Evolutionary conservation across 2,329 filamentous ascomycete species (phyloP).

Genomic region (Colletotrichum somersetense): DNA sequence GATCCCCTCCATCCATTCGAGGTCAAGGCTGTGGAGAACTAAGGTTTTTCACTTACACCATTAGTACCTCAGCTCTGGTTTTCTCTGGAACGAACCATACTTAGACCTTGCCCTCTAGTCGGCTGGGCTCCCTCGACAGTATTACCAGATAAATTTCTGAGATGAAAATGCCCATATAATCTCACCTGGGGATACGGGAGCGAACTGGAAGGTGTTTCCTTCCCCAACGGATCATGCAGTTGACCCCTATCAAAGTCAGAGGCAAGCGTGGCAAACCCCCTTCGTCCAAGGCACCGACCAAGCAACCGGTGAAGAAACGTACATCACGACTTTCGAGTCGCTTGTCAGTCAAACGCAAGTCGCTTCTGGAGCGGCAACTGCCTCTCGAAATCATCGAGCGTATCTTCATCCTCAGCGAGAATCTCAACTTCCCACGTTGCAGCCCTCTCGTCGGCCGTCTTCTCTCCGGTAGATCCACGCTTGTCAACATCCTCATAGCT

Average conservation of each 20-base stretch:
- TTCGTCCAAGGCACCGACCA: constrained; percentile 24
- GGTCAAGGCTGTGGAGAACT: constrained; percentile 2
- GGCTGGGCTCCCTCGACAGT: constrained; percentile 13
- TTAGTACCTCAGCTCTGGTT: constrained; percentile 22
- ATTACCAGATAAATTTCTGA: not conserved
- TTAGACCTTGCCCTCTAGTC: constrained; percentile 5
- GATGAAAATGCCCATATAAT: not conserved
- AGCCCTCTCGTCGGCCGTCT: constrained; percentile 59
- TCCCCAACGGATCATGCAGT: constrained; percentile 53
- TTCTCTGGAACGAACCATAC: constrained; percentile 21
- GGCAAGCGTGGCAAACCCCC: constrained; percentile 56
- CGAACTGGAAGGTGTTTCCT: not conserved
- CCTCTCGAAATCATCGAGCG: constrained; percentile 67
- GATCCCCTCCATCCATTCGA: not conserved
- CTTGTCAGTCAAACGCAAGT: constrained; percentile 23
- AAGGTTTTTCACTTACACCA: constrained; percentile 40
- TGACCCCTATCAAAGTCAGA: constrained; percentile 63
- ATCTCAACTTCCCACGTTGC: constrained; percentile 60
- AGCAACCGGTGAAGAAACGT: constrained; percentile 1
- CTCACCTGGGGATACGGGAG: constrained; percentile 4
- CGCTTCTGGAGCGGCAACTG: constrained; percentile 52
- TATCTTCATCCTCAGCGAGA: constrained; percentile 65
- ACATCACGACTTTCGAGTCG: constrained; percentile 21
- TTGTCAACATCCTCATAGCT: constrained; percentile 53
- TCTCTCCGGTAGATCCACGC: constrained; percentile 58